Percentiles rank a stretch among this genome's conserved stretches.
Evolutionary conservation across 176 grass and related monocot genomes (phyloP).

Genomic region (Aegilops tauschii): DNA sequence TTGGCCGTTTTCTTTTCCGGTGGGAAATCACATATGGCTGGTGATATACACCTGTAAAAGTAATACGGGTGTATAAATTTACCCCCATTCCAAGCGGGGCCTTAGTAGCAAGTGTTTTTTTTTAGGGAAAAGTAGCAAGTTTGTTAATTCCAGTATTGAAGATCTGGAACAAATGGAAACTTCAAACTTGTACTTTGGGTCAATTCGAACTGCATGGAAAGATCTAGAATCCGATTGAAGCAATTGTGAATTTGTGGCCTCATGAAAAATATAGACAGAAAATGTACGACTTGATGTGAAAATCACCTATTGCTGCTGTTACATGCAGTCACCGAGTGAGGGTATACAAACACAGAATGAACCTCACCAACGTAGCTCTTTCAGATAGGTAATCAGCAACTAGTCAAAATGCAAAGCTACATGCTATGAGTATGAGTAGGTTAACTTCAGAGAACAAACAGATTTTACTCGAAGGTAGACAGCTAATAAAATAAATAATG

Average conservation of each 20-base stretch:
- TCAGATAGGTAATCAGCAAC: not conserved
- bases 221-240: not conserved
- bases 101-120: not conserved
- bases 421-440: not conserved
- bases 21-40: no score
- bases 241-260: not conserved
- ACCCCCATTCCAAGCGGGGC: no score
- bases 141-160: not conserved
- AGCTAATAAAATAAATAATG: conserved; percentile 9
- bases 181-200: not conserved
- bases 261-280: not conserved
- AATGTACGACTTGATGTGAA: not conserved
- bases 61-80: no score
- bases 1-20: no score
- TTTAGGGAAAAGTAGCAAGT: not conserved
- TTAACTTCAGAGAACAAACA: not conserved
- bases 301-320: not conserved
- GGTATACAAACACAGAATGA: not conserved
- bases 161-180: not conserved
- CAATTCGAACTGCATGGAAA: not conserved
- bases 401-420: conserved; percentile 10
- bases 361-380: not conserved
- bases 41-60: no score
- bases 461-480: not conserved
- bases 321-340: not conserved